Base-by-base conservation (phyloP, 495 filamentous ascomycete species). In the Aspergillus nidulans region DNA sequence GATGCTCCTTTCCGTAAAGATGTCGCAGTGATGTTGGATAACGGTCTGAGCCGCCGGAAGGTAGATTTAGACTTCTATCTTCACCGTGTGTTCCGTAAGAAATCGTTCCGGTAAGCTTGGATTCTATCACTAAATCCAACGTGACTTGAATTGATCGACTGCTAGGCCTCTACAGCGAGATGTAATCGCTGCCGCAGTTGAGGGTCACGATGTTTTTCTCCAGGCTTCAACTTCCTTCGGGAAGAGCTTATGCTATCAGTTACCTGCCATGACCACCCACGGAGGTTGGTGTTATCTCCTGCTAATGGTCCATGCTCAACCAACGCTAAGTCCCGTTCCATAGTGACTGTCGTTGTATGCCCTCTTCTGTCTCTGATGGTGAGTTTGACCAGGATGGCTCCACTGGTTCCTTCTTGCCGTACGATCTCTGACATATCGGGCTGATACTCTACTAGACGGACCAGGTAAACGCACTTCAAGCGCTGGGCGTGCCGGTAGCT, bases 191-290 rank as follows among this genome's bases (percentile, higher is more conserved):
- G 86, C 90, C 24, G 85, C 88, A 3, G 77, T 97, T 16, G 84
- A 88, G 44, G 87, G 89, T 16, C 76, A 92, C 41, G 92, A 97
- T 86, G 86, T 97, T 23, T 97, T 95, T 64, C 79, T 97, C 1
- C 92, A 96, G 68, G 92, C 92, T 30, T 92, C 91, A n/a, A 97
- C 92, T 3, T 94, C 90, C 1, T 96, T 95, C 64, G 92, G 92
- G 13, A 97, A 97, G 69, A 95, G 90, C 64, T 67, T 97, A 20
- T 97, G 92, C 70, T 97, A 92, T 61, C 92, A 97, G 61, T 77
- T 97, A 3, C 92, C 92, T 3, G 92, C 92, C 4, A 82, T 97
- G 26, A 84, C 95, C 19, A 87, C 89, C 57, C 84, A 84, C 75
- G 91, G 91, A 51, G 89, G 88, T 91, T 71, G 58, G 84, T 75